Evolutionary conservation across 1,284 basidiomycete species (phyloP).

Genomic region (Mycosarcoma mackinlayi): DNA sequence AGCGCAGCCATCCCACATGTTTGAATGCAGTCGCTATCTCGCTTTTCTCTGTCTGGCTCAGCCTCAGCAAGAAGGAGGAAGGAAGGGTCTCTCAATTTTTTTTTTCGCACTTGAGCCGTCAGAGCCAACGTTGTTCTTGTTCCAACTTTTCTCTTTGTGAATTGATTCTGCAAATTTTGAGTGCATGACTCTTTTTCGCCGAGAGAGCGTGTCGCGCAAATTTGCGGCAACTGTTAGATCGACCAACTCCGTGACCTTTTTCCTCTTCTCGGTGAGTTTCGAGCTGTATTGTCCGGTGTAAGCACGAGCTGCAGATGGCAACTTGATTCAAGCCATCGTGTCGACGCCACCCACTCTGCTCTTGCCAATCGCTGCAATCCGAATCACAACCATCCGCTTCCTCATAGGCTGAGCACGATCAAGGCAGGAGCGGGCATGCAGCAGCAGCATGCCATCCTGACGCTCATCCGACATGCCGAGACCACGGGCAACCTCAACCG

Average conservation of each 20-base stretch:
- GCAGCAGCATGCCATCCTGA: constrained; percentile 45
- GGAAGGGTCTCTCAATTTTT: constrained; percentile 1
- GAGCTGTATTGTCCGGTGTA: no score
- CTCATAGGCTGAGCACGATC: no score
- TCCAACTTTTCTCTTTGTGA: constrained; percentile 9
- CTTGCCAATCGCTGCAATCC: no score
- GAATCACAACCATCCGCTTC: no score
- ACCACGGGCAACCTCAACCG: constrained; percentile 62
- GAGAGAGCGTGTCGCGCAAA: constrained; percentile 6
- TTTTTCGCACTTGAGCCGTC: constrained; percentile 4
- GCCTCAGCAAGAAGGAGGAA: not conserved
- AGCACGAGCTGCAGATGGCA: no score
- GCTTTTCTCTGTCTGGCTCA: not conserved
- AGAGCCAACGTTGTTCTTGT: not conserved
- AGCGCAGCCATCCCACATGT: not conserved
- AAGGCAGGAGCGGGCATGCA: constrained; percentile 20
- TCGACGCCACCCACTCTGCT: no score
- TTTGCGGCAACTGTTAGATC: not conserved
- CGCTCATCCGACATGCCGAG: constrained; percentile 61
- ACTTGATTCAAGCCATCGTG: no score
- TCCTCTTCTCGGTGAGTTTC: no score
- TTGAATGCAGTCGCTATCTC: not conserved
- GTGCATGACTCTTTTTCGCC: not conserved
- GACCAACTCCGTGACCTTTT: no score
- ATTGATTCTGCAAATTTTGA: constrained; percentile 5